These are phyloP conservation scores for Thymus mandschuricus DNA, from an alignment of 257 asterid species.

Conservation along the genomic window DNA sequence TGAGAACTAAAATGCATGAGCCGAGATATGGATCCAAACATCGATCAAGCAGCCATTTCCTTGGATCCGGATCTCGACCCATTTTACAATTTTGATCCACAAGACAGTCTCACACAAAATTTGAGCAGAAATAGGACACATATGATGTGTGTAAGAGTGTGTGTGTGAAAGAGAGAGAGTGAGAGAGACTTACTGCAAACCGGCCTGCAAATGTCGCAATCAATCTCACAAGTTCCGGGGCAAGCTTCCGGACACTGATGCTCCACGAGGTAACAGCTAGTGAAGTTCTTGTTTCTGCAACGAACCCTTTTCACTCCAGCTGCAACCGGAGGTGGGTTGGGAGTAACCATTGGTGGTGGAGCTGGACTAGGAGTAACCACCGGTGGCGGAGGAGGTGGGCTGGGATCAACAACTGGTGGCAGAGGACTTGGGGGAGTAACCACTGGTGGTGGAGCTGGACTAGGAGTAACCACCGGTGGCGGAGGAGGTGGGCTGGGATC, in stretches of 20 bases:
- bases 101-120: too few species aligned
- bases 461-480: not conserved
- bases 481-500: not conserved
- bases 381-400: conserved; percentile 16
- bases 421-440: not conserved
- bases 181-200: conserved; percentile 58
- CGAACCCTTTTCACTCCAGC: conserved; percentile 53
- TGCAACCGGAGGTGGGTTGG: conserved; percentile 47
- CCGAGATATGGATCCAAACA: too few species aligned
- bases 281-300: conserved; percentile 49
- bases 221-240: conserved; percentile 56
- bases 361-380: not conserved
- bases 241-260: conserved; percentile 57
- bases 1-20: too few species aligned
- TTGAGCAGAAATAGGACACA: too few species aligned
- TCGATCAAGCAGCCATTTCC: too few species aligned
- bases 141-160: not conserved
- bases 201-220: conserved; percentile 70
- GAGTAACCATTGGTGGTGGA: conserved; percentile 28
- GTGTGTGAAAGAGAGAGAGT: conserved; percentile 5
- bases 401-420: not conserved
- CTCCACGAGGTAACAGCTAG: conserved; percentile 43
- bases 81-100: too few species aligned
- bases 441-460: not conserved
- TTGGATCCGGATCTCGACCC: too few species aligned